phyloP scores from a whole-genome alignment of 352 stramenopile species.

The Detonula confervacea region DNA sequence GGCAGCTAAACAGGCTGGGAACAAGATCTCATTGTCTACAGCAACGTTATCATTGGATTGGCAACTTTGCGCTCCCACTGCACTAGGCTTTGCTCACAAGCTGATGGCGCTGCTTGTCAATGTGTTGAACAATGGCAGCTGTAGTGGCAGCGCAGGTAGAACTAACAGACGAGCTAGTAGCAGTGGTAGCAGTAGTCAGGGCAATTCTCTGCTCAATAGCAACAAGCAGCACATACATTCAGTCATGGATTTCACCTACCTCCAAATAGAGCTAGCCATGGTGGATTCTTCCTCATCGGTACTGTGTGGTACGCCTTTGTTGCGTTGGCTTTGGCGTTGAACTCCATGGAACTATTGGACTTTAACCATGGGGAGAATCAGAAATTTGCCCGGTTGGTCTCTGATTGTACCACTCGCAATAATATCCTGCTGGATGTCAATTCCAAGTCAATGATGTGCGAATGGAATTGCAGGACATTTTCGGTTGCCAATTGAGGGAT shows the following conservation, averaged over 20 bases:
- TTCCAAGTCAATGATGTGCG: not conserved
- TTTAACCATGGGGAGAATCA: constrained; percentile 21
- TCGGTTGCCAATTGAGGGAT: constrained; percentile 26
- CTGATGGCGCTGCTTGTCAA: constrained; percentile 25
- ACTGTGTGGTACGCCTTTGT: constrained; percentile 51
- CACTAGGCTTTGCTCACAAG: constrained; percentile 14
- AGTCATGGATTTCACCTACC: constrained; percentile 35
- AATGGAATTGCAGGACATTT: constrained; percentile 22
- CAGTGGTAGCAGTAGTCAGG: no score
- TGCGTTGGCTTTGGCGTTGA: constrained; percentile 65
- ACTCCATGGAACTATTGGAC: constrained; percentile 66
- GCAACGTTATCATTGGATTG: constrained; percentile 30
- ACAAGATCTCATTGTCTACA: not conserved
- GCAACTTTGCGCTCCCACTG: constrained; percentile 29
- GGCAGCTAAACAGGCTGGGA: constrained; percentile 18
- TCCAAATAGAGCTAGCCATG: constrained; percentile 33
- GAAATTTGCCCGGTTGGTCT: constrained; percentile 1
- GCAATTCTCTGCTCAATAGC: not conserved
- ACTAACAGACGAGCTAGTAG: no score
- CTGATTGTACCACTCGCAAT: not conserved
- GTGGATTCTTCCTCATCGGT: constrained; percentile 22
- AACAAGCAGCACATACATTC: not conserved
- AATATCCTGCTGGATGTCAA: not conserved
- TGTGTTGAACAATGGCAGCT: no score
- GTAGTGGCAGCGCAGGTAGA: no score